A percentile compares a stretch with the other conserved stretches of the same genome.
Evolutionary conservation across 176 grass and related monocot species (phyloP).

Genomic region (Cocos nucifera): DNA sequence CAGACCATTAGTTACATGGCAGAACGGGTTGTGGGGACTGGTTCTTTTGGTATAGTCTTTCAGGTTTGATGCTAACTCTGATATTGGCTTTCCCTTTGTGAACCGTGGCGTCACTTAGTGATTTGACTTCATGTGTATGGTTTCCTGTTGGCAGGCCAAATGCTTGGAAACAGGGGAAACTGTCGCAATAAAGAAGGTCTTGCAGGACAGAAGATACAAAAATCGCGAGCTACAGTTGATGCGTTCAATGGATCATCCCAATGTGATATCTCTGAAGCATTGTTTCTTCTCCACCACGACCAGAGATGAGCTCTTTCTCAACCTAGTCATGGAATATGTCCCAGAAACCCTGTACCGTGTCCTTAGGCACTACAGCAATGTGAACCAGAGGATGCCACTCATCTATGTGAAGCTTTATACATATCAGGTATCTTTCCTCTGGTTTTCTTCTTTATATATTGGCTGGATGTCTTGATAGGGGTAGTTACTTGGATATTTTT

Average conservation of each 20-base stretch:
- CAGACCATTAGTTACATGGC: constrained; percentile 88
- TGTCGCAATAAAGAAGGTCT: constrained; percentile 21
- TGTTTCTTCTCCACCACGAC: constrained; percentile 20
- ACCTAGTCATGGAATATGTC: constrained; percentile 19
- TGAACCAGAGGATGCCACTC: constrained; percentile 20
- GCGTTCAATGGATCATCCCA: constrained; percentile 22
- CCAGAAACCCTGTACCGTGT: constrained; percentile 15
- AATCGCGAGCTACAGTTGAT: constrained; percentile 15
- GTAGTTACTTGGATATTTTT: not conserved
- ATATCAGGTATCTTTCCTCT: constrained; percentile 1
- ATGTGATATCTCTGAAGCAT: constrained; percentile 15
- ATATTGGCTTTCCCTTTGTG: not conserved
- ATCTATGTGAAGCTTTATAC: constrained; percentile 17
- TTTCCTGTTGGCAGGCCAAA: constrained; percentile 12
- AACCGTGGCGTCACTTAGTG: not conserved
- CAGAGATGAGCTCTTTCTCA: constrained; percentile 20
- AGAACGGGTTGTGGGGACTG: constrained; percentile 59
- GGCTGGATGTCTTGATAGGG: not conserved
- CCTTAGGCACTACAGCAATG: constrained; percentile 15
- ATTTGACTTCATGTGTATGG: not conserved
- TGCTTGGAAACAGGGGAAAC: constrained; percentile 17
- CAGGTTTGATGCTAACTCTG: constrained; percentile 20
- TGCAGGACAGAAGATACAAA: constrained; percentile 23
- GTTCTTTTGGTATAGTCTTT: constrained; percentile 80
- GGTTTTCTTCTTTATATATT: not conserved